Percentiles rank a stretch among this genome's conserved stretches.
Conservation (phyloP, 176 grass and related monocot genomes). For the Olyra latifolia region DNA sequence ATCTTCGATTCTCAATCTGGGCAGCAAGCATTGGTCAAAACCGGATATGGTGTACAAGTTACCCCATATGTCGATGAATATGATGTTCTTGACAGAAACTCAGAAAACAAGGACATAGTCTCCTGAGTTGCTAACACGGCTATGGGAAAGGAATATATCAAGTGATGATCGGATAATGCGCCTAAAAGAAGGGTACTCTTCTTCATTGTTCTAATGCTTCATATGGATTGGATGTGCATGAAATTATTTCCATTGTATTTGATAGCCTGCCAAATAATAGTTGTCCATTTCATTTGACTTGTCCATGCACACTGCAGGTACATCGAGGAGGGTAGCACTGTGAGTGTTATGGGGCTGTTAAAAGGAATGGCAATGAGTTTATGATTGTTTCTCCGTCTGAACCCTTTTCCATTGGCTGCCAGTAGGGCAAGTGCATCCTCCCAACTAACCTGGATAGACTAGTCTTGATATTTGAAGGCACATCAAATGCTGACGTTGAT, state of each 20-base stretch:
- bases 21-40: constrained; percentile 58
- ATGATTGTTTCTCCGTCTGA: constrained; percentile 78
- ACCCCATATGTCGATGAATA: constrained; percentile 70
- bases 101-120: constrained; percentile 75
- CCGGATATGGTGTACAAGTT: constrained; percentile 55
- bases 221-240: neutral
- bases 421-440: constrained; percentile 65
- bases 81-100: constrained; percentile 69
- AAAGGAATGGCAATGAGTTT: constrained; percentile 55
- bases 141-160: constrained; percentile 59
- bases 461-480: constrained; percentile 60
- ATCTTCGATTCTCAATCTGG: constrained; percentile 85
- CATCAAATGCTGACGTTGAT: constrained; percentile 79
- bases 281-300: constrained; percentile 6
- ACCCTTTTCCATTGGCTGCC: constrained; percentile 66
- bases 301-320: constrained; percentile 28
- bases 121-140: constrained; percentile 73
- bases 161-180: constrained; percentile 76
- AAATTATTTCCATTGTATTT: neutral
- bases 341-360: constrained; percentile 78
- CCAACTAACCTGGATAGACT: constrained; percentile 55
- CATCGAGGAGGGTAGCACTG: constrained; percentile 75
- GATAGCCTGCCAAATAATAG: neutral
- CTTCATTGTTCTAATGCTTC: neutral
- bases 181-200: constrained; percentile 90